A percentile compares a stretch with the other conserved stretches of the same genome.
These are phyloP conservation scores for Rhododendron kiyosumense DNA, from an alignment of 148 eudicot species.

Conservation along the genomic window DNA sequence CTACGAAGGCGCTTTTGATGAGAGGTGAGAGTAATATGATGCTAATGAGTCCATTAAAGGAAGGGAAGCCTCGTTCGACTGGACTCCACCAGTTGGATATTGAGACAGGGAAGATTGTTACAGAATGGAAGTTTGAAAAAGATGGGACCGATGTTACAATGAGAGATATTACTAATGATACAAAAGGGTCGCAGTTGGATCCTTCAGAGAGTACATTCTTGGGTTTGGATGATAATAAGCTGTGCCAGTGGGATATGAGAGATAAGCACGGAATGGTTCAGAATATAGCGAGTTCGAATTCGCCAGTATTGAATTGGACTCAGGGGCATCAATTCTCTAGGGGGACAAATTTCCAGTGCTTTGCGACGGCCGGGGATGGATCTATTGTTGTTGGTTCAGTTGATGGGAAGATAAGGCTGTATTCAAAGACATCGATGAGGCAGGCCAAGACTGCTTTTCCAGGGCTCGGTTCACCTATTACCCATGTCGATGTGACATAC, in stretches of 20 bases:
- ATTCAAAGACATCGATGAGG: conserved; percentile 90
- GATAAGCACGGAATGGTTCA: conserved; percentile 81
- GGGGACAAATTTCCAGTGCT: conserved; percentile 94
- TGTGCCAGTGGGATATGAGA: conserved; percentile 97
- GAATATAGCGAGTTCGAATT: conserved; percentile 31
- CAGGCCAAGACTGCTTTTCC: conserved; percentile 97
- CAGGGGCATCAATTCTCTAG: conserved; percentile 91
- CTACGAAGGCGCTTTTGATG: conserved; percentile 78
- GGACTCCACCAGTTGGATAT: conserved; percentile 89
- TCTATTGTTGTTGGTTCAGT: conserved; percentile 92
- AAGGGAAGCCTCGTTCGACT: conserved; percentile 62
- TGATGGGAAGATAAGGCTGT: conserved; percentile 93
- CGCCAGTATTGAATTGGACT: conserved; percentile 84
- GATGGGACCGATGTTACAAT: conserved; percentile 79
- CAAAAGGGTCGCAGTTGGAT: conserved; percentile 80
- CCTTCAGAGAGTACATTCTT: conserved; percentile 87
- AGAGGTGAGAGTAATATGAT: conserved; percentile 93
- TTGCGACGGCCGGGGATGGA: conserved; percentile 96
- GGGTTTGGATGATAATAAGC: conserved; percentile 85
- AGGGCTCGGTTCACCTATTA: conserved; percentile 86
- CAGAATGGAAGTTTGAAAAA: conserved; percentile 91
- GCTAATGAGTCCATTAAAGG: conserved; percentile 72
- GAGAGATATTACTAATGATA: conserved; percentile 86
- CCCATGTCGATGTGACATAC: conserved; percentile 92
- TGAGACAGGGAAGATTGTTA: conserved; percentile 83